Evolutionary conservation across 176 grass and related monocot species (phyloP).

Genomic region (Juncus effusus): DNA sequence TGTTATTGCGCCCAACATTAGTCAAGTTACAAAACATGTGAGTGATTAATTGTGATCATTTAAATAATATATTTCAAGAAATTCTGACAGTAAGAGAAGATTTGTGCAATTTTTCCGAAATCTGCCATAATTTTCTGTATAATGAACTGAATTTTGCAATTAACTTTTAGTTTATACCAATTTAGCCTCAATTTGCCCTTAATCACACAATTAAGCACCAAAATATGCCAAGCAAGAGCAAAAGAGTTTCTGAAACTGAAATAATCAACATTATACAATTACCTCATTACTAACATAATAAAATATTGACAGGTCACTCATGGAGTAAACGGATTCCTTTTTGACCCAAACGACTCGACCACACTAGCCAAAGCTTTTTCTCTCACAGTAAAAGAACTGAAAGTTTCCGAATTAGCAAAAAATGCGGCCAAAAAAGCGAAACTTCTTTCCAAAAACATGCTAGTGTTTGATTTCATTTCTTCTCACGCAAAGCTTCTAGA

Average conservation of each 20-base stretch:
- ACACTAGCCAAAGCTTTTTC: conserved; percentile 54
- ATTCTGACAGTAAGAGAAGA: neutral
- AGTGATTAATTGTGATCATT: conserved; percentile 15
- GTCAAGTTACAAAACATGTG: conserved; percentile 82
- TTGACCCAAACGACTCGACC: conserved; percentile 44
- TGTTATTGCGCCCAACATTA: conserved; percentile 76
- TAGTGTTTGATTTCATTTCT: conserved; percentile 73
- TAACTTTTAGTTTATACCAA: neutral
- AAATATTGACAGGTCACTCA: conserved; percentile 59
- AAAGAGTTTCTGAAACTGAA: neutral
- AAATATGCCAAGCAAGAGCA: neutral
- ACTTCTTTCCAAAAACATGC: conserved; percentile 74
- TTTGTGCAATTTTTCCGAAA: neutral
- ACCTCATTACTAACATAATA: conserved; percentile 1
- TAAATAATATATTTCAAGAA: neutral
- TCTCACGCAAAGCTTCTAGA: conserved; percentile 81
- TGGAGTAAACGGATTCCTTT: conserved; percentile 69
- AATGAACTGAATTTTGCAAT: neutral
- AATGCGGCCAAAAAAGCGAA: conserved; percentile 57
- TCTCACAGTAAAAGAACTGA: conserved; percentile 50
- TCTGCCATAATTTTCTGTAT: neutral
- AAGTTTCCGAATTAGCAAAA: conserved; percentile 50
- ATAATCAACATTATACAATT: neutral
- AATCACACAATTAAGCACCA: neutral
- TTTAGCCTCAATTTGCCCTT: neutral